A percentile compares a stretch with the other conserved stretches of the same genome.
phyloP scores from a whole-genome alignment of 805 yeast genomes.

The Starmerella tilneyi region DNA sequence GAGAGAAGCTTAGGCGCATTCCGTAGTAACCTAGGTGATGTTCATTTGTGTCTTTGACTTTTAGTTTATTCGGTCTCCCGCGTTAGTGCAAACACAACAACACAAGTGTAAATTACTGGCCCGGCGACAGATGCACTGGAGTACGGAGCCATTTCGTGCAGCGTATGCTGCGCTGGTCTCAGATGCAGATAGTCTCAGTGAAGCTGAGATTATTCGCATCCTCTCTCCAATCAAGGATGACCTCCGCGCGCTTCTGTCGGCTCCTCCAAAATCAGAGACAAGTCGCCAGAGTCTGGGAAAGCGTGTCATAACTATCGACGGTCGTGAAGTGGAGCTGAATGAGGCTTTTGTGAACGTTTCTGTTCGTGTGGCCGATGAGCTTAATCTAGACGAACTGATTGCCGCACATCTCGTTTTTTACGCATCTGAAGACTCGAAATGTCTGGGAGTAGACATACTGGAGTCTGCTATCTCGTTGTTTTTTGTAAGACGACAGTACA shows the following conservation, averaged over 20 bases:
- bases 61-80: too few species aligned
- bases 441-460: conserved; percentile 31
- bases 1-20: too few species aligned
- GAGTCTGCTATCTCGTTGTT: conserved; percentile 52
- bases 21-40: too few species aligned
- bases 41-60: too few species aligned
- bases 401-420: conserved; percentile 58
- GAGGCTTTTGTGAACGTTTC: conserved; percentile 54
- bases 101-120: background rate
- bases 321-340: conserved; percentile 51
- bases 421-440: conserved; percentile 35
- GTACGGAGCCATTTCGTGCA: conserved; percentile 27
- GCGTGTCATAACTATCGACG: conserved; percentile 41
- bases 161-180: conserved; percentile 25
- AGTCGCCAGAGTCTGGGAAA: conserved; percentile 29
- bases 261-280: conserved; percentile 33
- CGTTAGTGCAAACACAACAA: too few species aligned
- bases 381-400: conserved; percentile 65
- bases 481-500: conserved; percentile 58
- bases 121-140: conserved; percentile 28
- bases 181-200: conserved; percentile 6
- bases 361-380: conserved; percentile 47
- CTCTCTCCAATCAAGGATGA: conserved; percentile 29
- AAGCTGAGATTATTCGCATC: conserved; percentile 9
- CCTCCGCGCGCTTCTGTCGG: conserved; percentile 29